Conservation (phyloP, 1,284 basidiomycete genomes). For the Agaricales sp. region DNA sequence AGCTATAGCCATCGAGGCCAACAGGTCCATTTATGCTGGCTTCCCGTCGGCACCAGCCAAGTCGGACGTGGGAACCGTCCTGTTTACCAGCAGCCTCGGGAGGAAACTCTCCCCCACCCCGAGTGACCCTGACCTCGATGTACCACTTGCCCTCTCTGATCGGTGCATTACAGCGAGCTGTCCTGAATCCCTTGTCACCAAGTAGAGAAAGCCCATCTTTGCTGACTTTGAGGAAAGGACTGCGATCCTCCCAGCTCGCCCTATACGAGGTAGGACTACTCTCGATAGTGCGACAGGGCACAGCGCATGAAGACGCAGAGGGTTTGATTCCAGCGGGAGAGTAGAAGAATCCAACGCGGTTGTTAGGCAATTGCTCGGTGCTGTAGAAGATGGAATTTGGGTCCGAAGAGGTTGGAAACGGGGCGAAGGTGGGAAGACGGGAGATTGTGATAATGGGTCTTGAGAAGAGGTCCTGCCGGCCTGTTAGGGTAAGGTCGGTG, state of each 20-base stretch:
- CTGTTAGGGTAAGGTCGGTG: constrained; percentile 44
- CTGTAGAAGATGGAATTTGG: constrained; percentile 40
- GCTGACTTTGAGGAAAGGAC: constrained; percentile 70
- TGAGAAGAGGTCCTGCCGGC: constrained; percentile 51
- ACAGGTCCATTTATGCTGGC: constrained; percentile 88
- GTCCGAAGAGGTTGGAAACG: constrained; percentile 33
- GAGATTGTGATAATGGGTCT: constrained; percentile 61
- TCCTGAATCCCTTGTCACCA: constrained; percentile 86
- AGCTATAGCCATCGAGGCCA: constrained; percentile 91
- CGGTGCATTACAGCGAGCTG: constrained; percentile 83
- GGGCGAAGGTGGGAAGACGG: constrained; percentile 56
- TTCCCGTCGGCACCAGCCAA: constrained; percentile 91
- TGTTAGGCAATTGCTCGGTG: constrained; percentile 63
- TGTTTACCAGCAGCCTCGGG: constrained; percentile 31
- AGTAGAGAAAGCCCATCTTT: constrained; percentile 70
- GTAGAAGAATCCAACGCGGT: constrained; percentile 73
- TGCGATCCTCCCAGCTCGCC: constrained; percentile 84
- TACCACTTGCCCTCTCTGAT: constrained; percentile 92
- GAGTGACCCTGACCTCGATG: constrained; percentile 78
- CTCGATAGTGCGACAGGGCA: constrained; percentile 73
- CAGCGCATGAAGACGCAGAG: constrained; percentile 33
- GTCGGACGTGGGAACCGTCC: constrained; percentile 75
- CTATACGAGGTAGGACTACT: constrained; percentile 56
- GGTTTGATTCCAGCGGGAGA: constrained; percentile 68
- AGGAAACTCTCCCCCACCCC: constrained; percentile 60